Evolutionary conservation across 345 rosid genomes (phyloP), one percentile per base, ranked within the genome.

Genomic region (Lagerstroemia speciosa): DNA sequence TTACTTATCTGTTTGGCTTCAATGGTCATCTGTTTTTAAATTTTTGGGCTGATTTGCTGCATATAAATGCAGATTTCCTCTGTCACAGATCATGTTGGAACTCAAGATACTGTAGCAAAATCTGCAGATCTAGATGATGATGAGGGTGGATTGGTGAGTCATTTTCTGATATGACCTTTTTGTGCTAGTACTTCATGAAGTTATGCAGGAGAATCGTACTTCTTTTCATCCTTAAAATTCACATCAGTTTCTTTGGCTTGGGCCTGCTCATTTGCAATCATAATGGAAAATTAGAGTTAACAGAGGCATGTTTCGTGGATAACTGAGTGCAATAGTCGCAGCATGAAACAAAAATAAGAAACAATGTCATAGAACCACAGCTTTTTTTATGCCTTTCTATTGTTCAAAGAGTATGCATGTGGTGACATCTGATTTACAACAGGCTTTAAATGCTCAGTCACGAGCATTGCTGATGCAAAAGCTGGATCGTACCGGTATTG

Each of bases 51-150:
- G 16, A 19, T 71, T 73, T 60, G 22, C 53, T 52, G 32, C 31
- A 30, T 53, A 2, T 22, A 5, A 67, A 33, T 73, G 30, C 72
- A 93, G 98, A 94, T 93, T 64, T 90, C 93, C 37, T 90, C 96
- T 70, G 98, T 93, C 36, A 76, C 98, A 15, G 98, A 93, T 81
- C 98, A 93, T 67, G 83, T 84, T 70, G 88, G 84, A 33, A 67
- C 87, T 24, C 97, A 93, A 79, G 98, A 93, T 30, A 50, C 80
- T 61, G 75, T 71, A 4, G 84, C 97, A 65, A 93, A 90, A 76
- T 84, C 97, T 80, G 93, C 96, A 1, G 97, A 93, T 78, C 86
- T 93, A 55, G 97, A 93, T 82, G 98, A 93, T 80, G 96, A 93
- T 79, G 98, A 93, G 55, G 97, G 97, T 69, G 98, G 98, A 50